Base-by-base conservation (phyloP, 371 early-diverging fungal genomes). In the Syncephalastrum contaminatum region DNA sequence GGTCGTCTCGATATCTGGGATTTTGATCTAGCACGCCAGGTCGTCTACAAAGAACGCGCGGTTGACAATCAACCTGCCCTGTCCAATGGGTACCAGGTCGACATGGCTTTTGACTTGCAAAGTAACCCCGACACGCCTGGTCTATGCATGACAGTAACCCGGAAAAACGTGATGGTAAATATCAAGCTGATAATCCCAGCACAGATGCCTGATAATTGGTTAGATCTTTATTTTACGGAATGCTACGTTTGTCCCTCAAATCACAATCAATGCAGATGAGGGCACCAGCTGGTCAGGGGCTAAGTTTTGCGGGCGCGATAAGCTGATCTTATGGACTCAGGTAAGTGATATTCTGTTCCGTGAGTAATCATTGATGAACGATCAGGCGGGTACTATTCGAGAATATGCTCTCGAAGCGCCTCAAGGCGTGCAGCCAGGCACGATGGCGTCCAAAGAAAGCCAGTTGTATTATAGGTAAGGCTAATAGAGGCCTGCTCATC, bases 1-100 rank as follows among this genome's bases (percentile, higher is more conserved):
- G 80, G 80, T 10, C 58, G 53, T 14, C 48, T 82, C 24, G 71
- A 74, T 55, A 64, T 76, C 15, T 82, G 82, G 82, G 69, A 74
- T 47, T 78, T 78, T 41, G 80, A 82, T 56, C 54, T 64, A n/a
- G 44, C 52, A 7, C 73, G 69, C 7, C 67, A 71, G 43, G 68
- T 63, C 7, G 59, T 79, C 4, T 66, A 52, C 18, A 82, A 80
- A 48, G 75, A 72, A 25, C 63, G 69, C 25, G 51, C 67, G 4
- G 47, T 47, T 3, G 44, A 62, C 0, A 53, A 62, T n/a, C 60
- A 51, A 49, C 58, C 70, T 1, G 36, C 36, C 36, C 10, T 30
- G 12, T 10, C 36, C 36, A 30, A 30, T 30, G 36, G 36, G 36
- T 30, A 12, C 10, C 45, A 48, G 7, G 21, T 60, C 14, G 62